Evolutionary conservation across 257 asterid genomes (phyloP), one percentile per base, ranked within the genome.

Genomic region (Verbascum thapsus): DNA sequence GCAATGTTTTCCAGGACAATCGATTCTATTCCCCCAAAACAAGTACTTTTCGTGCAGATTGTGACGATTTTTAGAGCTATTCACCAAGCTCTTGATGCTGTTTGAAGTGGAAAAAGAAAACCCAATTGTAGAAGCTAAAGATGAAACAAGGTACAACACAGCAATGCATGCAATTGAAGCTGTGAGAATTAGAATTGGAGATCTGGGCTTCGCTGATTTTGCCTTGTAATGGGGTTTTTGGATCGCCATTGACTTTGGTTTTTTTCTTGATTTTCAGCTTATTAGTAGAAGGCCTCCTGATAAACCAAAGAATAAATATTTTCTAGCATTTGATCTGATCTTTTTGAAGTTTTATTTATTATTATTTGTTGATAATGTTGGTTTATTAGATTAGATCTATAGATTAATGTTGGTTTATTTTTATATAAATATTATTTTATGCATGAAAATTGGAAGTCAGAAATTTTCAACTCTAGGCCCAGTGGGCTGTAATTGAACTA

Each of bases 1-100:
- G 64, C 99, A 94, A 75, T 94, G 95, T 61, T 90, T 94, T n/a
- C 99, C 99, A 10, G 99, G 99, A 42, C 99, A 94, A 69, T 94
- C 99, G 59, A 94, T 86, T 77, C 72, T 81, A 43, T 64, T 69
- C 0, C 99, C 98, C 99, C 99, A 94, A 53, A 85, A 94, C 50
- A 94, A 72, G 76, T 85, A 94, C 77, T 84, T 91, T 0, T 81
- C 84, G 10, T 82, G 84, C 54, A 81, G 51, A 60, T 49, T 68
- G 47, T 74, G 84, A 3, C 68, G 73, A 58, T 68, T 63, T 8
- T 58, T 71, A 64, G 78, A 43, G 6, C 23, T 43, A 0, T 44
- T 50, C 30, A 57, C 75, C 20, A 66, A 13, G 62, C 57, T 60
- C 52, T 20, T 65, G 39, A 67, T 50, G 73, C 67, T 74, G 39